Percentiles rank a stretch among this genome's conserved stretches.
Evolutionary conservation across 2,329 filamentous ascomycete species (phyloP).

Genomic region (Amauroascus verrucosus): DNA sequence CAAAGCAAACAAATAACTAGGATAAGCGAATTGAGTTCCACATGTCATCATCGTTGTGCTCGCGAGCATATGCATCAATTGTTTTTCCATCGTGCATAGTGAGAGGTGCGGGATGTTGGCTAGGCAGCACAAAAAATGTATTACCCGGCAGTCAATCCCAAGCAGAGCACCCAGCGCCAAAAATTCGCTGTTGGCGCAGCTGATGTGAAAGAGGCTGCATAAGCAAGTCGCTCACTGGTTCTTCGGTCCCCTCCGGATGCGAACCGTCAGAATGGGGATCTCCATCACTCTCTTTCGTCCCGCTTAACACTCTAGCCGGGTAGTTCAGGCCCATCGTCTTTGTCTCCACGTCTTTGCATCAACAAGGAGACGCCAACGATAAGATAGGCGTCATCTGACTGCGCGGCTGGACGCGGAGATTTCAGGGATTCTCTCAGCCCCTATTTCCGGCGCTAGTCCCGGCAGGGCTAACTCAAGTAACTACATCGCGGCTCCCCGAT

Average conservation of each 20-base stretch:
- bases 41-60: not conserved
- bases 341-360: not conserved
- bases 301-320: not conserved
- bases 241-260: not conserved
- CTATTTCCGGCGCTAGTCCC: constrained; percentile 7
- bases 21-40: not conserved
- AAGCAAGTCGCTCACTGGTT: not conserved
- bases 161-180: too few species aligned
- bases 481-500: not conserved
- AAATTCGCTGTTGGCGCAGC: not conserved
- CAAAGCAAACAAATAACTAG: not conserved
- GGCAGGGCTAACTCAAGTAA: too few species aligned
- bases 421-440: not conserved
- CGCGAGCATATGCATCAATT: too few species aligned
- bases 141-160: not conserved
- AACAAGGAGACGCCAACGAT: not conserved
- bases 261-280: not conserved
- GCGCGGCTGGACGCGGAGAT: constrained; percentile 9
- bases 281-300: not conserved
- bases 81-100: not conserved
- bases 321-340: not conserved
- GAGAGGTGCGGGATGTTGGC: not conserved
- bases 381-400: constrained; percentile 3
- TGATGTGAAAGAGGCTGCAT: not conserved
- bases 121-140: not conserved